Evolutionary conservation across 2,329 filamentous ascomycete species (phyloP), one percentile per base, ranked within the genome.

Genomic region (Xylariaceae sp.): DNA sequence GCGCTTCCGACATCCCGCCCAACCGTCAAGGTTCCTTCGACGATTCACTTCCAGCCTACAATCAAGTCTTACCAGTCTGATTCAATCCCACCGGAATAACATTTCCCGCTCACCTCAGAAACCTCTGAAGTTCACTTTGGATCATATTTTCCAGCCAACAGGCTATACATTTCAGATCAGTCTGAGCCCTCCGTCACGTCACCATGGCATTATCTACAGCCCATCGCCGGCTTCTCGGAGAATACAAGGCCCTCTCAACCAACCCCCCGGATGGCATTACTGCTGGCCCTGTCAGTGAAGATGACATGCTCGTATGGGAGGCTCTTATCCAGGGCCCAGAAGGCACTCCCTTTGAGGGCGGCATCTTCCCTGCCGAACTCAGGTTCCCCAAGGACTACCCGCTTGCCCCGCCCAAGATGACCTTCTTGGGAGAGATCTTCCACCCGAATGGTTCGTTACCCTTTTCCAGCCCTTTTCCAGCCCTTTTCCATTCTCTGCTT

Each of bases 241-340:
- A 99, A 78, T 99, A 99, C 79, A 89, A 89, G 69, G 85, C 88
- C 60, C 86, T 99, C 60, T 94, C 91, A 60, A 92, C 90, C 68
- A 94, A 95, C 73, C 90, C 92, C 0, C 92, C 92, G n/a, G 92
- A 97, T 59, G 94, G 94, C 71, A 97, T 99, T 74, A 95, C 89
- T 56, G 94, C 94, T 12, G 94, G 94, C 26, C 94, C 94, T 35
- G 79, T 96, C 58, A 88, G 83, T 61, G 94, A 99, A 77, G 94
- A 97, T 71, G 91, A 99, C 75, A 85, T 97, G 69, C 88, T 96
- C 66, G 78, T 89, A 67, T 99, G 94, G 94, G 94, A 99, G 75
- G 94, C 91, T 6, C 77, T 97, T 59, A 97, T 99, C 67, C 87
- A 95, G 72, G 94, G 94, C 0, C 94, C 94, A 9, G 91, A 96